Evolutionary conservation across 352 stramenopile species (phyloP).

Genomic region (Phytopythium kandeliae): DNA sequence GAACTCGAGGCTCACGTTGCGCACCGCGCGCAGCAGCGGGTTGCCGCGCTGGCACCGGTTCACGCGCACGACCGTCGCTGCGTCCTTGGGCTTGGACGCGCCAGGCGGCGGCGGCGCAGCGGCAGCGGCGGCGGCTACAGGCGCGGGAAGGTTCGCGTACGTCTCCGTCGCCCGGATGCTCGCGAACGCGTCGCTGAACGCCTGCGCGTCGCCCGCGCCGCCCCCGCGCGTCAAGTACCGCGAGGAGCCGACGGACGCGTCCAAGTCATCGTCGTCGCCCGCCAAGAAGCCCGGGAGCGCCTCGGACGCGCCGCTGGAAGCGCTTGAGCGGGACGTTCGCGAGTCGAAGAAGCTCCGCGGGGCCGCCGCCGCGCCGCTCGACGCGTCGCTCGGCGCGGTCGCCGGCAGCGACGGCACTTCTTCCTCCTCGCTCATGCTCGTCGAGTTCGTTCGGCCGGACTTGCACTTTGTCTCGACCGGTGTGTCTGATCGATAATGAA

Average conservation of each 20-base stretch:
- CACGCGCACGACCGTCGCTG: conserved; percentile 59
- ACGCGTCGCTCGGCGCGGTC: neutral
- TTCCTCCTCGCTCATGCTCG: neutral
- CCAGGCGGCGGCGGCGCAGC: conserved; percentile 5
- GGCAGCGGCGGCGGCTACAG: conserved; percentile 2
- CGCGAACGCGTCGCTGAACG: conserved; percentile 57
- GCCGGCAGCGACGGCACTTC: too few relatives aligned
- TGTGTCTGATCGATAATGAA: too few relatives aligned
- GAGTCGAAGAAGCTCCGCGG: conserved; percentile 43
- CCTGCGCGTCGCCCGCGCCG: conserved; percentile 16
- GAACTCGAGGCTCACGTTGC: conserved; percentile 92
- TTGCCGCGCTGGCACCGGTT: conserved; percentile 92
- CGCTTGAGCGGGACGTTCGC: conserved; percentile 16
- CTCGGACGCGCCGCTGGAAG: too few relatives aligned
- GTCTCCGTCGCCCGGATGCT: conserved; percentile 48
- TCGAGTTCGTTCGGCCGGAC: neutral
- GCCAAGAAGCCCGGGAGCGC: neutral
- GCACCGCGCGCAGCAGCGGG: conserved; percentile 88
- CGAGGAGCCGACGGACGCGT: conserved; percentile 10
- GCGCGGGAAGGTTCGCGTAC: conserved; percentile 26
- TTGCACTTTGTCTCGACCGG: neutral
- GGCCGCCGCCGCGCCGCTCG: neutral
- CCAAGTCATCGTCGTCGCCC: conserved; percentile 2
- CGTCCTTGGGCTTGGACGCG: conserved; percentile 27
- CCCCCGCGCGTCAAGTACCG: conserved; percentile 31